Base-by-base conservation (phyloP, 345 rosid genomes). In the Capsella bursapastoris region DNA sequence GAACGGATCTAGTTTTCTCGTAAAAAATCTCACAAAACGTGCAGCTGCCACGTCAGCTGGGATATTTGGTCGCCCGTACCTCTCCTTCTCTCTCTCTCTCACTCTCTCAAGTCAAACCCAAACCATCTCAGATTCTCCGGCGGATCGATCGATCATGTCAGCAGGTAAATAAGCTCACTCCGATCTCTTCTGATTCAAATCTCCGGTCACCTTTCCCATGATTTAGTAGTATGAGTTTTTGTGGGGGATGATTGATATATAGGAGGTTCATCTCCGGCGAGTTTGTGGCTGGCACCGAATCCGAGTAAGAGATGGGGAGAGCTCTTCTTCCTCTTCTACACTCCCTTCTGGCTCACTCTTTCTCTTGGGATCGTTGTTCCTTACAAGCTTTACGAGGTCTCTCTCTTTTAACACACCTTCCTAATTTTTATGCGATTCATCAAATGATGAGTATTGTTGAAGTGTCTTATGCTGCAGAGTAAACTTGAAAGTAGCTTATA, bases 281-380 rank as follows among this genome's bases (percentile, higher is more conserved):
- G 90, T 67, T 77, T 84, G 64, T 94, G 98, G 98, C 44, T 94
- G 64, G 86, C 98, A 44, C 9, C 88, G 4, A 86, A 94, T 75
- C 89, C 90, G 6, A 94, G 97, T 63, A 94, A 91, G 84, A 84
- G 96, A 90, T 94, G 97, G 98, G 98, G 84, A 4, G 98, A 94
- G 79, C 87, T 94, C 66, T 94, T 94, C 86, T 91, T 94, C 75
- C 93, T 94, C 51, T 77, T 80, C 69, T 94, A 91, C 74, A 91
- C 98, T 75, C 98, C 97, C 0, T 94, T 94, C 68, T 94, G 98
- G 98, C 97, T 94, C 52, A 90, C 92, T 75, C 96, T 94, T 34
- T 84, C 82, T 43, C 76, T 91, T 68, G 98, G 98, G 12, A 82
- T 94, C 78, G 83, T 94, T 28, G 92, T 91, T 61, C 98, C 97